Evolutionary conservation across 2,329 filamentous ascomycete genomes (phyloP).

Genomic region (Aspergillus hortae): DNA sequence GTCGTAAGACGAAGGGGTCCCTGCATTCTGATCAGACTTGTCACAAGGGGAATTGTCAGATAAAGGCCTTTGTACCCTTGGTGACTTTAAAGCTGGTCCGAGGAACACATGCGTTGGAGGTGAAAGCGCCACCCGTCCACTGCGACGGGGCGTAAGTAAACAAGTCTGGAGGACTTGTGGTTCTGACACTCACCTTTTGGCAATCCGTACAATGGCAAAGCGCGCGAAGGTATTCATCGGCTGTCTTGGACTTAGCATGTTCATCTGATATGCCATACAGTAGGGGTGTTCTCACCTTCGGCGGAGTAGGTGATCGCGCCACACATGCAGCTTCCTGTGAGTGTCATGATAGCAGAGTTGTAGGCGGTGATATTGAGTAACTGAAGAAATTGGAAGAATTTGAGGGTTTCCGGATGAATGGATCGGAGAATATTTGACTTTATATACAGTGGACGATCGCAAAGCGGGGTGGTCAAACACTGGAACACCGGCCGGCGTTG

Average conservation of each 20-base stretch:
- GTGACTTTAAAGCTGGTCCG: constrained; percentile 47
- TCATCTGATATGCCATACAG: too few relatives aligned
- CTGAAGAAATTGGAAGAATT: not conserved
- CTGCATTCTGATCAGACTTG: constrained; percentile 20
- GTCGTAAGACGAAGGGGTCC: constrained; percentile 49
- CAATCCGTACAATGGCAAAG: constrained; percentile 55
- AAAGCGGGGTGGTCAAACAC: too few relatives aligned
- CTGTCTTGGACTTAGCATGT: constrained; percentile 23
- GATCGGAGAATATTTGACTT: not conserved
- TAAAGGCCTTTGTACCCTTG: constrained; percentile 36
- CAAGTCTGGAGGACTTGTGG: not conserved
- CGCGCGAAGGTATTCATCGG: constrained; percentile 41
- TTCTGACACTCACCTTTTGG: constrained; percentile 45
- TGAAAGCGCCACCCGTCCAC: constrained; percentile 54
- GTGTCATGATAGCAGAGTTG: constrained; percentile 18
- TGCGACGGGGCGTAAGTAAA: constrained; percentile 11
- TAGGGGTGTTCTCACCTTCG: constrained; percentile 15
- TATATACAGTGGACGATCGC: not conserved
- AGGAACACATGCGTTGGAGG: constrained; percentile 52
- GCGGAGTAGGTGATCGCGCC: constrained; percentile 28
- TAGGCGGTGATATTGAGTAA: not conserved
- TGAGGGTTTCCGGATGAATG: not conserved
- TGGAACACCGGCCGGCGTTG: too few relatives aligned
- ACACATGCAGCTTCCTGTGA: constrained; percentile 34
- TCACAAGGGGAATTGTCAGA: not conserved